Evolutionary conservation across 768 basidiomycete species (phyloP), one percentile per base, ranked within the genome.

Genomic region (Coprinopsis strossmayeri): DNA sequence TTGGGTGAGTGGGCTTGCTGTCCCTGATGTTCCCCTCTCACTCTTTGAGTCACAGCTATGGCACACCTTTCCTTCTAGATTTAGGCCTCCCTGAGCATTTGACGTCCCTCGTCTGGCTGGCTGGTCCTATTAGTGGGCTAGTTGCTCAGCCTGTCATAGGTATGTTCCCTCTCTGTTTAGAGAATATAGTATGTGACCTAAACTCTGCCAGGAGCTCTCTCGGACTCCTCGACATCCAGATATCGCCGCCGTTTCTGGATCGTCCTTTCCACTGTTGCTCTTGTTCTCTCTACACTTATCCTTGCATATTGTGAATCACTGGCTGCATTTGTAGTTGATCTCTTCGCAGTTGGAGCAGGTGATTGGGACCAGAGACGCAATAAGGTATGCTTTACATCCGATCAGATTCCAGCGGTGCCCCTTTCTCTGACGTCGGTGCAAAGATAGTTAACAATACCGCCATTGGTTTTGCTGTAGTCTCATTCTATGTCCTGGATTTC

Each of bases 141-240:
- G 71, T 99, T 44, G 93, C 93, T 3, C 96, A 99, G 63, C 96
- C 96, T n/a, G 74, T 98, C 48, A 96, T 99, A 57, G 96, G 95
- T 91, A 56, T 52, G 73, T 53, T 17, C 26, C 45, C 17, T n/a
- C 17, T 51, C 39, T 53, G 61, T 57, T 59, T 57, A 52, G 40
- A 34, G 39, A n/a, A 45, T 18, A 32, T 34, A 21, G 37, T 17
- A 21, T 3, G 4, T 10, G 24, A 9, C 9, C 23, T 23, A 10
- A 23, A 13, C 20, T 10, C 5, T 21, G 23, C 41, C 54, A 94
- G 91, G 93, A 53, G 94, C 96, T 11, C 81, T 99, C 60, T 98
- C 95, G 15, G 96, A 99, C 66, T 84, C 91, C 37, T 96, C 94
- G 3, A 74, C 78, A 3, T 96, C 93, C 10, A 86, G 83, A 62